Evolutionary conservation across 805 yeast genomes (phyloP).

Genomic region (Hanseniaspora osmophila): DNA sequence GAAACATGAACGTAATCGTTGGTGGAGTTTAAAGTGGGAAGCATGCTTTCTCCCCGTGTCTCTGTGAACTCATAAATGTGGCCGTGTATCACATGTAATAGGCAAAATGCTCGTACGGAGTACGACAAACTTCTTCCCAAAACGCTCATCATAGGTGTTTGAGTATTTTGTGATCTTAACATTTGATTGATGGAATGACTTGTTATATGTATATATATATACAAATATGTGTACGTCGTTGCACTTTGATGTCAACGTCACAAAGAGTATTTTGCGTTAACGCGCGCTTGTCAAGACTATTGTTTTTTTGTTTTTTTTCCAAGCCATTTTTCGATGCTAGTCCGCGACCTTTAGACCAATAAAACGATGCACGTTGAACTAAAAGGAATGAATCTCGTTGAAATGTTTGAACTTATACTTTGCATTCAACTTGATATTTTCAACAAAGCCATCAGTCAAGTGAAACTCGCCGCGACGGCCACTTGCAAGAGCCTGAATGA

Average conservation of each 20-base stretch:
- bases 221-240: too few species aligned
- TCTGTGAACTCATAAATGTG: constrained; percentile 62
- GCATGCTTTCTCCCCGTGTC: constrained; percentile 89
- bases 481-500: not conserved
- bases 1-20: constrained; percentile 71
- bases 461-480: not conserved
- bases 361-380: too few species aligned
- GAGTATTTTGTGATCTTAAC: not conserved
- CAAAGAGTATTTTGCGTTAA: not conserved
- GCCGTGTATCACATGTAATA: constrained; percentile 51
- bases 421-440: not conserved
- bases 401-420: not conserved
- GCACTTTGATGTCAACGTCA: too few species aligned
- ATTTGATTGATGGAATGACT: not conserved
- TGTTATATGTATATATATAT: too few species aligned
- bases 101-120: constrained; percentile 46
- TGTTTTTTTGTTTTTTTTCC: not conserved
- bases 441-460: not conserved
- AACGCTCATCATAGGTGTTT: not conserved
- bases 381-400: not conserved
- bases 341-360: too few species aligned
- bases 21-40: constrained; percentile 67
- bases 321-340: too few species aligned
- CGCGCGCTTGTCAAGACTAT: not conserved
- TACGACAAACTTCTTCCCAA: constrained; percentile 27